Conservation (phyloP, 352 stramenopile species). For the Peronospora farinosa region DNA sequence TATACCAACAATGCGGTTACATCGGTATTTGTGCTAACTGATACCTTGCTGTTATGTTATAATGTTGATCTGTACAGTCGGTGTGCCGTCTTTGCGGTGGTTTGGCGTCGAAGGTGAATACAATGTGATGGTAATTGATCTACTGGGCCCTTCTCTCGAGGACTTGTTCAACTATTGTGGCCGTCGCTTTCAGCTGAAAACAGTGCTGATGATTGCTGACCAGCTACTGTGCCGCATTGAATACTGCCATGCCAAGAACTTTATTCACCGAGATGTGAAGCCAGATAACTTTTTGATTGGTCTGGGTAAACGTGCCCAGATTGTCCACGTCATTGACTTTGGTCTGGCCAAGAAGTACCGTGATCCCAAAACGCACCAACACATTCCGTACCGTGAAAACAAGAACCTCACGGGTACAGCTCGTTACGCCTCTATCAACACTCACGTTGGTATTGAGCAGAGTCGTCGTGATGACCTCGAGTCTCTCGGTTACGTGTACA, state of each 20-base stretch:
- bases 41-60: constrained; percentile 9
- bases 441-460: constrained; percentile 97
- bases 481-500: constrained; percentile 93
- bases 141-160: constrained; percentile 93
- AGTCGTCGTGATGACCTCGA: constrained; percentile 96
- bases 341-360: constrained; percentile 88
- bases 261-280: constrained; percentile 88
- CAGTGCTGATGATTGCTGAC: constrained; percentile 91
- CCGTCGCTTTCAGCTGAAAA: constrained; percentile 91
- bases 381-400: constrained; percentile 89
- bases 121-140: constrained; percentile 99
- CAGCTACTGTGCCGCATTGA: constrained; percentile 82
- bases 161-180: constrained; percentile 88
- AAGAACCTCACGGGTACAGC: constrained; percentile 93
- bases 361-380: constrained; percentile 83
- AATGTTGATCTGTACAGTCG: constrained; percentile 75
- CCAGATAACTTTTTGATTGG: constrained; percentile 89
- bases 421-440: constrained; percentile 98
- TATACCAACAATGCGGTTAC: background rate
- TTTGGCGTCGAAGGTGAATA: constrained; percentile 99
- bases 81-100: constrained; percentile 97
- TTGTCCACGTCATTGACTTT: constrained; percentile 86
- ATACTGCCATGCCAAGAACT: constrained; percentile 87
- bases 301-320: constrained; percentile 80
- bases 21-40: constrained; percentile 1